These are phyloP conservation scores for Dittrichia graveolens DNA, from an alignment of 129 eudicot species.

Conservation along the genomic window DNA sequence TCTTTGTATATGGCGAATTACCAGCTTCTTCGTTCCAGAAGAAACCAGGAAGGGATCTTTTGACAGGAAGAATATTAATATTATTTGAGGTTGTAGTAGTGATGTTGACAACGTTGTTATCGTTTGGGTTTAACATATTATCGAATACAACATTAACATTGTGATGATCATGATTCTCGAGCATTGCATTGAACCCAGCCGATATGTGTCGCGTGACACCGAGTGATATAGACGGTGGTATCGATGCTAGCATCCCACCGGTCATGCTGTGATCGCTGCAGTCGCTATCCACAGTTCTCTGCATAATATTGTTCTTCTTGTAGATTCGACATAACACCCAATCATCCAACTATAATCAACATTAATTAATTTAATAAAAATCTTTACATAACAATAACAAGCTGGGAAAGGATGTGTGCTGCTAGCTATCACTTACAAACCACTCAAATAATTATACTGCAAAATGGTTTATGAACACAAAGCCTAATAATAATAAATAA, in stretches of 20 bases:
- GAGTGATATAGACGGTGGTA: conserved; percentile 46
- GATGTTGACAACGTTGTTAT: conserved; percentile 20
- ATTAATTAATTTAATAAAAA: neutral
- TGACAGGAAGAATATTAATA: conserved; percentile 43
- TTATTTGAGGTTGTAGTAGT: conserved; percentile 22
- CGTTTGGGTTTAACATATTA: conserved; percentile 35
- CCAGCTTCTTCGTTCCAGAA: conserved; percentile 59
- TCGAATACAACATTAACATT: conserved; percentile 35
- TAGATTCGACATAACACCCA: conserved; percentile 96
- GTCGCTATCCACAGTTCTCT: conserved; percentile 71
- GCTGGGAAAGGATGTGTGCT: no score
- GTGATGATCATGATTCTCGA: conserved; percentile 46
- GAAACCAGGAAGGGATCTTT: conserved; percentile 46
- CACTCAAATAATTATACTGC: no score
- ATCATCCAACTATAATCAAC: conserved; percentile 66
- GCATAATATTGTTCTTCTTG: conserved; percentile 71
- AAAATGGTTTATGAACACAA: neutral
- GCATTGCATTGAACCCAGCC: conserved; percentile 44
- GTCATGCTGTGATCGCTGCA: conserved; percentile 42
- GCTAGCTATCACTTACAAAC: no score
- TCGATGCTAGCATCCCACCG: conserved; percentile 43
- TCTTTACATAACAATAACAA: no score
- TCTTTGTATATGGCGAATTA: conserved; percentile 46
- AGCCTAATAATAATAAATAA: neutral
- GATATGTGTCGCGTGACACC: conserved; percentile 23